These are phyloP conservation scores for Rhodofomes roseus DNA, from an alignment of 1,284 basidiomycete species.

Conservation along the genomic window DNA sequence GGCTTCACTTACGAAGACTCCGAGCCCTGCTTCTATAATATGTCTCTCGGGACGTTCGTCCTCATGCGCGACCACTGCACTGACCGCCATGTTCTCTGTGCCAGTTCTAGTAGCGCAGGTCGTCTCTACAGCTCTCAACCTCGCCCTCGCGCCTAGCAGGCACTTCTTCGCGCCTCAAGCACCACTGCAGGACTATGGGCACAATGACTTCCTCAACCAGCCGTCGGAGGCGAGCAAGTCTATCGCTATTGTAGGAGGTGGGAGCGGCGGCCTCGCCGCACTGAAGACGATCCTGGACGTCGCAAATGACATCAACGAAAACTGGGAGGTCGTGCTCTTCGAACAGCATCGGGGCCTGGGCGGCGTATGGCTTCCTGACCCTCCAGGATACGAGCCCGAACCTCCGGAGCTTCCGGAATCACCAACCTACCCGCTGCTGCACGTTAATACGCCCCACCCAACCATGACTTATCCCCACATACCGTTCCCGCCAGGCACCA, in stretches of 20 bases:
- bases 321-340: slow-evolving; percentile 47
- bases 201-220: neutral
- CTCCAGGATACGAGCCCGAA: slow-evolving; percentile 26
- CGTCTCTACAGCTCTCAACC: neutral
- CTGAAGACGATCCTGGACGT: slow-evolving; percentile 48
- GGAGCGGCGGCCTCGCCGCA: slow-evolving; percentile 50
- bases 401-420: slow-evolving; percentile 50
- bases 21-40: neutral
- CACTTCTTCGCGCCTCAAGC: neutral
- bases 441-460: slow-evolving; percentile 50
- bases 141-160: neutral
- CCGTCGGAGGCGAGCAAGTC: slow-evolving; percentile 33
- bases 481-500: slow-evolving; percentile 45
- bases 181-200: neutral
- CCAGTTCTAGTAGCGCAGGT: neutral
- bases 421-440: slow-evolving; percentile 51
- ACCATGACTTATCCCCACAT: slow-evolving; percentile 50
- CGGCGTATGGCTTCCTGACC: slow-evolving; percentile 51
- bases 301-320: slow-evolving; percentile 31
- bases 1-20: neutral
- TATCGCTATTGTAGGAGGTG: slow-evolving; percentile 50
- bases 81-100: neutral
- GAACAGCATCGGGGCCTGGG: slow-evolving; percentile 49
- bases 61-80: neutral
- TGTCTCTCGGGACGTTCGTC: neutral